Evolutionary conservation across 352 stramenopile genomes (phyloP).

Genomic region (Pythium rhizo-oryzae): DNA sequence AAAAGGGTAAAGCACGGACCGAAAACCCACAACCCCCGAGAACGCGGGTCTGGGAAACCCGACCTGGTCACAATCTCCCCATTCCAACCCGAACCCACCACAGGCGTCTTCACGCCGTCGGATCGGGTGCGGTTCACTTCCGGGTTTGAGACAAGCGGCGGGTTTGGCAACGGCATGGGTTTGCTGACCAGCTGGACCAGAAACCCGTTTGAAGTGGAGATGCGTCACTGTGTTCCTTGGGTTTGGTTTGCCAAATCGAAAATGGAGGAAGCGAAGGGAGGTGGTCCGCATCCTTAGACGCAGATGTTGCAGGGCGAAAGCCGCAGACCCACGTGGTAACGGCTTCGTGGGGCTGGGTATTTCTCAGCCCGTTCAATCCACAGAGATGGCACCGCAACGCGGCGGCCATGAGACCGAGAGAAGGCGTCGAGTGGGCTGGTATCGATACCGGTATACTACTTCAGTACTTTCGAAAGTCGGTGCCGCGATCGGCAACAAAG

Average conservation of each 20-base stretch:
- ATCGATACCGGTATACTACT: background rate
- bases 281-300: conserved; percentile 11
- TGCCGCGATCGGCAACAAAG: conserved; percentile 11
- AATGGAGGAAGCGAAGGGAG: background rate
- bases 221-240: background rate
- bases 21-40: conserved; percentile 20
- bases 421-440: no score
- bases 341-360: no score
- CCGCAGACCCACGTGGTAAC: no score
- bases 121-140: no score
- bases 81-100: conserved; percentile 15
- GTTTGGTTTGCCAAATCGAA: conserved; percentile 12
- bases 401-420: no score
- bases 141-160: background rate
- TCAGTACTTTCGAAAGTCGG: background rate
- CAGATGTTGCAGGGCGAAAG: background rate
- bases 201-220: conserved; percentile 23
- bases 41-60: conserved; percentile 16
- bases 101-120: no score
- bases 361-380: no score
- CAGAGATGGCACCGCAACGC: no score
- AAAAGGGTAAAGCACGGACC: conserved; percentile 25
- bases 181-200: background rate
- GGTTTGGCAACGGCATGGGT: background rate
- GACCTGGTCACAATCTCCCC: conserved; percentile 22